Base-by-base conservation (phyloP, 208 protist genomes). In the Trypanosoma platydactyli region DNA sequence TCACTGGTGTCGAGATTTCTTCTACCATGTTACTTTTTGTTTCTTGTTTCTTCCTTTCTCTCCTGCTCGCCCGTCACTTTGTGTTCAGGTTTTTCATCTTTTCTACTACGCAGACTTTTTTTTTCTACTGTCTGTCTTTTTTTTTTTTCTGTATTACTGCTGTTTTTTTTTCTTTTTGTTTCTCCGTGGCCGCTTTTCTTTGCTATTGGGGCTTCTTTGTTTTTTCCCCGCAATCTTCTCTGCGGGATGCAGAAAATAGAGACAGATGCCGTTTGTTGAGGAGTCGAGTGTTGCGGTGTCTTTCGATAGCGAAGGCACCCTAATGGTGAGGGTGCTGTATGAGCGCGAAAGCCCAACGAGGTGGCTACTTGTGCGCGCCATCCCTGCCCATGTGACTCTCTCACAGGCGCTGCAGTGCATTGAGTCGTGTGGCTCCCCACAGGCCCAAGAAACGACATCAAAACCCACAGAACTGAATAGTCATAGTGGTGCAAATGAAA, bases 281-380 rank as follows among this genome's bases (percentile, higher is more conserved):
- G 82, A 73, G 12, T 64, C 76, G 33, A 52, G 49, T 35, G 67
- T 75, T 27, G 64, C 77, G 5, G 79, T 90, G 33, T 80, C 80
- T 27, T 78, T 93, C 20, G 79, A 93, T 64, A 54, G 77, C 24
- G 83, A 90, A 52, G 79, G 73, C 9, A 45, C 51, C 1, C 57
- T 78, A 49, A 72, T 76, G 15, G 45, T 88, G n/a, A 60, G 74
- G 5, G 63, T 94, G 20, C 62, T 35, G 6, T 78, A 85, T 49
- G 69, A 79, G 24, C 53, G 50, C 0, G 29, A 51, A 29, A 60
- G 68, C 33, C 55, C 66, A 6, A 82, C 78, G 9, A 63, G 64
- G 16, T 90, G 83, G 88, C 61, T 94, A 33, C 70, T 94, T 13
- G 52, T 88, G 7, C 83, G 83, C 67, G 68, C 64, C 4, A 80